A percentile compares a stretch with the other conserved stretches of the same genome.
These are phyloP conservation scores for Paraurostyla sp. DNA, from an alignment of 73 alveolate species.

Conservation along the genomic window DNA sequence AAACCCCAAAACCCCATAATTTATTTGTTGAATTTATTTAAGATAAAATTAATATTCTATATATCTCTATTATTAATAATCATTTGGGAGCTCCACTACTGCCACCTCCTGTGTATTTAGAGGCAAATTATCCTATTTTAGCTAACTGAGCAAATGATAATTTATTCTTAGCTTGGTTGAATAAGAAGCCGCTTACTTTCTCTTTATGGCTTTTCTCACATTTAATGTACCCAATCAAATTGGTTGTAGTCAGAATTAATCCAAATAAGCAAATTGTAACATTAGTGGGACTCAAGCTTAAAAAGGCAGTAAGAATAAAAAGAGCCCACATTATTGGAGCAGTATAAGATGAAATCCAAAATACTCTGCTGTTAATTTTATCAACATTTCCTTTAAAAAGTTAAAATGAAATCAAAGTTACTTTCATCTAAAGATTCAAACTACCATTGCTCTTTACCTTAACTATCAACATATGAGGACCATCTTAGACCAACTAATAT, in stretches of 20 bases:
- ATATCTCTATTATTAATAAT: too few species aligned
- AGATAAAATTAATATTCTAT: too few species aligned
- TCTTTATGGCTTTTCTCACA: conserved; percentile 83
- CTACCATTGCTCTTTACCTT: conserved; percentile 89
- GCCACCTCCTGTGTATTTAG: conserved; percentile 20
- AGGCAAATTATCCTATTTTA: conserved; percentile 38
- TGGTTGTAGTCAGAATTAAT: conserved; percentile 64
- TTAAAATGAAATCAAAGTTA: not conserved
- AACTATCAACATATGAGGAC: conserved; percentile 80
- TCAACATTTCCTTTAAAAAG: conserved; percentile 72
- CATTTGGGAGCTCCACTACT: too few species aligned
- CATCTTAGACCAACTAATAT: conserved; percentile 86
- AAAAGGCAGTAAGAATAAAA: conserved; percentile 63
- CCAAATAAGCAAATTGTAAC: conserved; percentile 77
- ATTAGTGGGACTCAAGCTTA: conserved; percentile 73
- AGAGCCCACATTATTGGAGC: conserved; percentile 81
- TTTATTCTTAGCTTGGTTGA: conserved; percentile 68
- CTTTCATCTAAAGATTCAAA: conserved; percentile 72
- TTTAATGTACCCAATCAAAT: conserved; percentile 80
- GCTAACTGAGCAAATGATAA: conserved; percentile 13
- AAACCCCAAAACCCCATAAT: too few species aligned
- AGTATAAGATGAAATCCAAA: conserved; percentile 81
- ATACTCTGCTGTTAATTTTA: conserved; percentile 81
- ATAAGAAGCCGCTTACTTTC: conserved; percentile 76
- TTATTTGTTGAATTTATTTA: too few species aligned